Evolutionary conservation across 139 green algal genomes (phyloP).

Genomic region (Parachlorella kessleri): DNA sequence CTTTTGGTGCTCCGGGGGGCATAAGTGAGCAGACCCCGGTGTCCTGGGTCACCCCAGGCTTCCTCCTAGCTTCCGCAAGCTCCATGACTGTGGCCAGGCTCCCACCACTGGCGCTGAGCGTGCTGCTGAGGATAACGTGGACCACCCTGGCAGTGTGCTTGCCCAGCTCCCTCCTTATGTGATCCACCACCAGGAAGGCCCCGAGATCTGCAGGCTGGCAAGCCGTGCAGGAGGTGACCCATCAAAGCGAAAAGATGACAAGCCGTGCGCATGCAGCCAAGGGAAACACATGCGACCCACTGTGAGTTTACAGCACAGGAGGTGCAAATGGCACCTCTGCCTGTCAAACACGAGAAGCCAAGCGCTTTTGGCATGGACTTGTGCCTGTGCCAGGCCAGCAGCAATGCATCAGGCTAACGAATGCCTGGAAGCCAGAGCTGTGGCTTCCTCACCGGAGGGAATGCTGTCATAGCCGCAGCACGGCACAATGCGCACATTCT

Average conservation of each 20-base stretch:
- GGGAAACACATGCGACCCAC: too few relatives aligned
- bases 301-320: too few relatives aligned
- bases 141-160: constrained; percentile 45
- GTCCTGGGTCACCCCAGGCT: not conserved
- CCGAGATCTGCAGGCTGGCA: constrained; percentile 68
- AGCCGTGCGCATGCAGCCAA: too few relatives aligned
- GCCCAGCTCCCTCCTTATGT: constrained; percentile 54
- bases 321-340: too few relatives aligned
- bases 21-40: constrained; percentile 27
- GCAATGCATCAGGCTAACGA: too few relatives aligned
- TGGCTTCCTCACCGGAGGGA: not conserved
- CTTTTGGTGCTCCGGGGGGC: not conserved
- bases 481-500: constrained; percentile 64
- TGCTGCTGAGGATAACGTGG: constrained; percentile 27
- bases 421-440: too few relatives aligned
- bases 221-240: too few relatives aligned
- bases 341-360: too few relatives aligned
- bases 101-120: constrained; percentile 63
- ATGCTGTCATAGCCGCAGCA: constrained; percentile 56
- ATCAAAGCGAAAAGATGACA: too few relatives aligned
- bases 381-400: too few relatives aligned
- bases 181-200: constrained; percentile 54
- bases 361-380: too few relatives aligned
- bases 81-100: constrained; percentile 52
- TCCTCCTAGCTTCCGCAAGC: not conserved